Evolutionary conservation across 176 grass and related monocot species (phyloP).

Genomic region (Paspalum vaginatum): DNA sequence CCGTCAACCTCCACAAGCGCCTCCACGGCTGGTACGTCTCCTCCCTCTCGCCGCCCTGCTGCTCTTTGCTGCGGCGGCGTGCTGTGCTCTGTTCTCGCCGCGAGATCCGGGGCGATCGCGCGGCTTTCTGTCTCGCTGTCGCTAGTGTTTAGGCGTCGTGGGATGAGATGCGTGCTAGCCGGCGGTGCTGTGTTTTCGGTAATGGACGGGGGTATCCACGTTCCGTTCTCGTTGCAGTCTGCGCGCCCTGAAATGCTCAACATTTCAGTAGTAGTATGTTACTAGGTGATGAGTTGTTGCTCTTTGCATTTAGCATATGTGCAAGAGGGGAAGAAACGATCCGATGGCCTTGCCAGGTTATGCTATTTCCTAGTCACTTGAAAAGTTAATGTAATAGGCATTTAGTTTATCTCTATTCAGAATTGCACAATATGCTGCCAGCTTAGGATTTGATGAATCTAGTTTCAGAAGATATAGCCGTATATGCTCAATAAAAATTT

Average conservation of each 20-base stretch:
- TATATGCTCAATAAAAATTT: neutral
- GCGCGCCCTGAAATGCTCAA: neutral
- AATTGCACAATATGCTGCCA: neutral
- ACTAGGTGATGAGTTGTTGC: neutral
- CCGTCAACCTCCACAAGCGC: conserved; percentile 89
- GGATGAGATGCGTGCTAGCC: too few relatives aligned
- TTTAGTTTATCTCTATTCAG: neutral
- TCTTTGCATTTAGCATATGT: neutral
- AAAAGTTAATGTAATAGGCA: neutral
- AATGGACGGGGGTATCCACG: neutral
- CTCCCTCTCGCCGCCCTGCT: neutral
- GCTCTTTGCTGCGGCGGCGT: neutral
- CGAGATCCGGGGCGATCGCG: neutral
- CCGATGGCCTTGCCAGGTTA: neutral
- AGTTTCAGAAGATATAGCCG: neutral
- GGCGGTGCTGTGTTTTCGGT: neutral
- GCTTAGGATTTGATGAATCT: neutral
- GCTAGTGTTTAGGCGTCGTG: neutral
- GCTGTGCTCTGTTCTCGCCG: neutral
- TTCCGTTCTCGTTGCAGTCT: neutral
- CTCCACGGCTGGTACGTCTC: conserved; percentile 77
- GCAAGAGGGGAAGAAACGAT: neutral
- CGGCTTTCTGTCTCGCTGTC: neutral
- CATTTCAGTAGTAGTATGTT: neutral
- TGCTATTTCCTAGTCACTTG: neutral